Conservation (phyloP, 23 red algal genomes). For the Chondrus crispus region DNA sequence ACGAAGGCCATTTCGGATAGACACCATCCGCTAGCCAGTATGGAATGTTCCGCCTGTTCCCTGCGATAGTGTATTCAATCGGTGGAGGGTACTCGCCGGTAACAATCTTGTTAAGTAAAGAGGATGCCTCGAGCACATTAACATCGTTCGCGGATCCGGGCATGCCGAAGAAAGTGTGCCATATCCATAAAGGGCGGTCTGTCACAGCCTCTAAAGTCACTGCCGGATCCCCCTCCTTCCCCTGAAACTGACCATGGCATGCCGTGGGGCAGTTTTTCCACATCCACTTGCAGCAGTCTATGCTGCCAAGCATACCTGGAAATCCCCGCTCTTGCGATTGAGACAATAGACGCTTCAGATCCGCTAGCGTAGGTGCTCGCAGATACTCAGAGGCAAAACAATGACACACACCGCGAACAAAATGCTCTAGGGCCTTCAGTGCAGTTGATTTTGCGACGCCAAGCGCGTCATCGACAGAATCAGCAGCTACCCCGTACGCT, state of each 20-base stretch:
- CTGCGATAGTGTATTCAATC: not conserved
- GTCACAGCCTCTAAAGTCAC: not conserved
- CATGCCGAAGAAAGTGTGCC: not conserved
- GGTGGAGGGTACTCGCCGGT: not conserved
- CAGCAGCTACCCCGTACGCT: not conserved
- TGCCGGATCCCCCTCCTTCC: not conserved
- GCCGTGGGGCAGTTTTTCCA: not conserved
- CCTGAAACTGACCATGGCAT: not conserved
- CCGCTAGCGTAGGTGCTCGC: not conserved
- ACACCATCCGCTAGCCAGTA: not conserved
- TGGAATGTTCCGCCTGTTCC: not conserved
- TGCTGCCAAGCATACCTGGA: not conserved
- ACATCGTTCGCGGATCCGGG: not conserved
- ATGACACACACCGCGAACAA: not conserved
- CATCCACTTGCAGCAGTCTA: not conserved
- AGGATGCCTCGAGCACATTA: not conserved
- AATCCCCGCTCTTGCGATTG: not conserved
- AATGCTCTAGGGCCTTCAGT: not conserved
- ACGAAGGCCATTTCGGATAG: not conserved
- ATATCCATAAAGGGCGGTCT: not conserved
- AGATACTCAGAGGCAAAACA: not conserved
- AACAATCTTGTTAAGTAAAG: not conserved
- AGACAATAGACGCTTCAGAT: not conserved
- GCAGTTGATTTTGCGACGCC: not conserved
- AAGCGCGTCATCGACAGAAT: not conserved